Percentiles rank a stretch among this genome's conserved stretches.
These are phyloP conservation scores for Goffeauzyma gilvescens DNA, from an alignment of 768 basidiomycete species.

Conservation along the genomic window DNA sequence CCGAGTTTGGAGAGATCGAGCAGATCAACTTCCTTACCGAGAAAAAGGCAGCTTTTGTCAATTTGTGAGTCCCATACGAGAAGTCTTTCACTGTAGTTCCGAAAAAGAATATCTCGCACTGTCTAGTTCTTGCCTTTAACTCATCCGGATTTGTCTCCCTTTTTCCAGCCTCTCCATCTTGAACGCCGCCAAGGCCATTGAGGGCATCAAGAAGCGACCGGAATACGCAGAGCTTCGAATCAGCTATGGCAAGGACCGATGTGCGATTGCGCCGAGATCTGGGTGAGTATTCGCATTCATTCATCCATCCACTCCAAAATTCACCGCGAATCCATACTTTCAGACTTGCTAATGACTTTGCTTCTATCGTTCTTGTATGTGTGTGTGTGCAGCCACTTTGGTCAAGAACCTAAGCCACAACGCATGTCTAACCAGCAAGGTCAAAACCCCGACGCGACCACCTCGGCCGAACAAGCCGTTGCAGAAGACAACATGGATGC, in stretches of 20 bases:
- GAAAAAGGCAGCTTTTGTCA: conserved; percentile 59
- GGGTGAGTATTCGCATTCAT: conserved; percentile 6
- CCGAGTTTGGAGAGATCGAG: conserved; percentile 90
- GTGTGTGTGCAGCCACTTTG: too few relatives aligned
- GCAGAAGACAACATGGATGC: too few relatives aligned
- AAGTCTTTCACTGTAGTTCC: neutral
- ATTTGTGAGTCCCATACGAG: conserved; percentile 20
- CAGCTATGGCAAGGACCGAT: conserved; percentile 86
- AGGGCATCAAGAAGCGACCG: conserved; percentile 66
- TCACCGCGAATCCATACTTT: too few relatives aligned
- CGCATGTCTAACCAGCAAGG: too few relatives aligned
- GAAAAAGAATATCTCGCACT: too few relatives aligned
- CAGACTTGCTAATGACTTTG: too few relatives aligned
- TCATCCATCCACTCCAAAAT: too few relatives aligned
- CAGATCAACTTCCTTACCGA: conserved; percentile 87
- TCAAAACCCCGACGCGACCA: too few relatives aligned
- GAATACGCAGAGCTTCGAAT: conserved; percentile 80
- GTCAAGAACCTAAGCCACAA: too few relatives aligned
- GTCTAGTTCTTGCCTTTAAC: too few relatives aligned
- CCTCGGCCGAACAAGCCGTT: too few relatives aligned
- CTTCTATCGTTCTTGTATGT: too few relatives aligned
- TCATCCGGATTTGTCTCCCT: neutral
- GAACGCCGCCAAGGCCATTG: conserved; percentile 96
- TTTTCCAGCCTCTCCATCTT: conserved; percentile 87
- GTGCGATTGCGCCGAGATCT: conserved; percentile 58